A percentile compares a stretch with the other conserved stretches of the same genome.
Conservation (phyloP, 306 rosid species). For the Gillenia trifoliata region DNA sequence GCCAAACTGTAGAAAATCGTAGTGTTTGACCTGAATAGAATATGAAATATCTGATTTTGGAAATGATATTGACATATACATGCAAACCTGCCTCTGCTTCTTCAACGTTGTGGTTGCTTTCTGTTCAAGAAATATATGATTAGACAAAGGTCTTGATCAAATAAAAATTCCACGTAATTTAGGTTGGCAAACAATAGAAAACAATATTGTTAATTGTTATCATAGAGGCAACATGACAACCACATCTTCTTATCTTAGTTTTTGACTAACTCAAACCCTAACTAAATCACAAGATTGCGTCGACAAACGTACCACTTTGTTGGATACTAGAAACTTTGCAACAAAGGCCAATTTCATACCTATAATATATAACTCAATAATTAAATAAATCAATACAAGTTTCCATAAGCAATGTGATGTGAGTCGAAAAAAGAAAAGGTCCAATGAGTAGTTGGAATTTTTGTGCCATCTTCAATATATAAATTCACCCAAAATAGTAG, state of each 20-base stretch:
- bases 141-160: constrained; percentile 18
- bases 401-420: no score
- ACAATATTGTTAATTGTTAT: neutral
- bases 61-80: no score
- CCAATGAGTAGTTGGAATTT: no score
- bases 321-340: neutral
- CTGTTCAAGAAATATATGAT: neutral
- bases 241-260: neutral
- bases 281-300: neutral
- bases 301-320: neutral
- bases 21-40: no score
- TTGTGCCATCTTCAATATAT: no score
- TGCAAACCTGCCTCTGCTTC: no score
- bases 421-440: no score
- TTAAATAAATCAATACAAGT: neutral
- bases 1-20: no score
- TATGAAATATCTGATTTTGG: no score
- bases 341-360: neutral
- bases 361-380: no score
- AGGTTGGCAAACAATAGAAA: neutral
- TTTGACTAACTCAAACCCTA: neutral
- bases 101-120: constrained; percentile 1
- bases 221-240: neutral
- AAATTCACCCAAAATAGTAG: no score
- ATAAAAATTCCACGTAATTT: constrained; percentile 1